Conservation (phyloP, 495 filamentous ascomycete species). For the Trichoderma parareesei region DNA sequence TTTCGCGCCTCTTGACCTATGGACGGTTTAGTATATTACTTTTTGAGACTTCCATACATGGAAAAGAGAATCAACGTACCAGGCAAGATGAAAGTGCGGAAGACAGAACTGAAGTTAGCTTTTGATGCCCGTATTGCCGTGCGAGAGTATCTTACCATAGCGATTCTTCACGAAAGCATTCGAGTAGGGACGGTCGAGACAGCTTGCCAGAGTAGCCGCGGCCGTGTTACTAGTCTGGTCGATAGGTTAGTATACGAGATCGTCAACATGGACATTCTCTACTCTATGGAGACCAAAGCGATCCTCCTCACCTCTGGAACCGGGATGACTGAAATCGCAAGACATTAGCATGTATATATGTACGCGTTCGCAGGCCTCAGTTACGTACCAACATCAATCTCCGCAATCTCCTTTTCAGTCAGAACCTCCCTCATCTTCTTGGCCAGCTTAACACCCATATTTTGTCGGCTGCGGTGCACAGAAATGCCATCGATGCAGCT, state of each 20-base stretch:
- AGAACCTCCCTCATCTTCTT: constrained; percentile 67
- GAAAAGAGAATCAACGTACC: no score
- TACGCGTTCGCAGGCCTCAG: not conserved
- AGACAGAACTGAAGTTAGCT: constrained; percentile 39
- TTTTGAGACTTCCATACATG: no score
- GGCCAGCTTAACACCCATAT: constrained; percentile 86
- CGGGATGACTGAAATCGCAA: constrained; percentile 22
- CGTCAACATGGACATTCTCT: not conserved
- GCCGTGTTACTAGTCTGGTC: constrained; percentile 54
- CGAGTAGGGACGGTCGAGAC: constrained; percentile 70
- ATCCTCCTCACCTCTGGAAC: constrained; percentile 21
- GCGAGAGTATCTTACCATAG: constrained; percentile 35
- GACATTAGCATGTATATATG: not conserved
- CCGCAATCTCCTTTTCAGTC: constrained; percentile 63
- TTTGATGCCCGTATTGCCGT: no score
- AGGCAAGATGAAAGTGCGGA: constrained; percentile 94
- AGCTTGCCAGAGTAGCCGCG: constrained; percentile 69
- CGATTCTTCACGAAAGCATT: constrained; percentile 80
- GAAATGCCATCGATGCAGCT: constrained; percentile 89
- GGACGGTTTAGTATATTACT: not conserved
- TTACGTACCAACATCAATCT: constrained; percentile 76
- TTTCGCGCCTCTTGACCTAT: constrained; percentile 71
- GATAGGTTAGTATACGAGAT: not conserved
- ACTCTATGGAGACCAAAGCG: not conserved
- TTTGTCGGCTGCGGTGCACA: constrained; percentile 78